Evolutionary conservation across 345 rosid genomes (phyloP), one percentile per base, ranked within the genome.

Genomic region (Ricinus communis): DNA sequence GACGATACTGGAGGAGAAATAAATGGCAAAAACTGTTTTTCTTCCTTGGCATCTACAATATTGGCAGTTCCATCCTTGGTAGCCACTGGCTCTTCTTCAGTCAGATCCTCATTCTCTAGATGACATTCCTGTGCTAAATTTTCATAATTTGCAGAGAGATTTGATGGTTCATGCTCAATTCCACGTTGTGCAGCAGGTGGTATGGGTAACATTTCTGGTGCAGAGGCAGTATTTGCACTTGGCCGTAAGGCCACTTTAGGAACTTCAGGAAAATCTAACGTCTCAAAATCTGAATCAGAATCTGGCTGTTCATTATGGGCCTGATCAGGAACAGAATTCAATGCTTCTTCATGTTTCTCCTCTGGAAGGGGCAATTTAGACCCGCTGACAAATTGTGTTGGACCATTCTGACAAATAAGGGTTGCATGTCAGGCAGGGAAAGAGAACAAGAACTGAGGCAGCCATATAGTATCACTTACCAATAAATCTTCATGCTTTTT

Each of bases 401-500:
- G 87, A 62, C 98, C 98, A 80, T 87, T 87, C 97, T 95, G 85
- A 54, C 67, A 82, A 74, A 51, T 41, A 50, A 50, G 55, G 67
- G 71, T 13, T 69, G 12, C 33, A 31, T 31, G 50, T 70, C 45
- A 85, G 75, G 66, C 33, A 66, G 30, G 74, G 66, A 66, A 57
- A 77, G 71, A 69, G 53, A 65, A 70, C 63, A 51, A 11, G 22
- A 65, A 55, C 18, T 8, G 51, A 71, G 57, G 31, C 43, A 49
- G 62, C 38, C 30, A 22, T 53, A 59, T 14, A 33, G 27, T 24
- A 25, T 63, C 74, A 75, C 90, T 83, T 71, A 92, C 99, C 85
- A 95, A 83, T 61, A 95, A 81, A 87, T 95, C 98, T 77, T 90
- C 97, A 71, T 88, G 93, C 21, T 87, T 81, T 83, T 89, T 95